Base-by-base conservation (phyloP, 2,329 filamentous ascomycete species). In the Talaromyces pinophilus region DNA sequence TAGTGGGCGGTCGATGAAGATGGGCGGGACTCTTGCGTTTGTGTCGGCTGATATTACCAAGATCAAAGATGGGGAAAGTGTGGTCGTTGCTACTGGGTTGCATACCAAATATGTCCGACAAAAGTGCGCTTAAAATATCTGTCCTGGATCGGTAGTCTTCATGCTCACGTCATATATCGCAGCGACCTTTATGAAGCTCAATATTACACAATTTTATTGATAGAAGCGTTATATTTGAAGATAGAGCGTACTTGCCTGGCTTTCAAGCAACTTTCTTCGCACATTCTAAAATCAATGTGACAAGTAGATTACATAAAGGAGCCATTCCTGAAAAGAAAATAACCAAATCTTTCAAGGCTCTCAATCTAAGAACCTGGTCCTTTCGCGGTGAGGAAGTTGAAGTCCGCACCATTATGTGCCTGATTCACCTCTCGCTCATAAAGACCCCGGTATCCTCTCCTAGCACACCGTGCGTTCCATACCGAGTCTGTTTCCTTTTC, bases 391-490 rank as follows among this genome's bases (percentile, higher is more conserved):
- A 79, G 67, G 60, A 79, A 79, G 65, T 77, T 74, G 69, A 81
- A 81, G 66, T 81, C 79, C 10, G 73, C 77, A 3, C 79, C 79
- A 13, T 79, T 71, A 64, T 81, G 75, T 4, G 79, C 77, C 66
- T 81, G 79, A 48, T 80, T 81, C 19, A 81, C 79, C 22, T 75
- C 74, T 57, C 78, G 73, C 65, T 79, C 77, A 69, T 81, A 81
- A 54, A 81, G 70, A 5, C 76, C 78, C 4, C 77, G 73, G 68
- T 81, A 81, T 7, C 79, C 79, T 67, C 79, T 69, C 62, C 70
- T 25, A 25, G 50, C 30, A 62, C 6, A 5, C 33, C 17, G 72
- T 75, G 42, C 71, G 70, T 42, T 42, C 17, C 40, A 42, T 42
- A n/a, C 17, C 40, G 40, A 42, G 17, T n/a, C 17, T n/a, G 40